Conservation (phyloP, 2,329 filamentous ascomycete genomes). For the Trichoderma simmonsii region DNA sequence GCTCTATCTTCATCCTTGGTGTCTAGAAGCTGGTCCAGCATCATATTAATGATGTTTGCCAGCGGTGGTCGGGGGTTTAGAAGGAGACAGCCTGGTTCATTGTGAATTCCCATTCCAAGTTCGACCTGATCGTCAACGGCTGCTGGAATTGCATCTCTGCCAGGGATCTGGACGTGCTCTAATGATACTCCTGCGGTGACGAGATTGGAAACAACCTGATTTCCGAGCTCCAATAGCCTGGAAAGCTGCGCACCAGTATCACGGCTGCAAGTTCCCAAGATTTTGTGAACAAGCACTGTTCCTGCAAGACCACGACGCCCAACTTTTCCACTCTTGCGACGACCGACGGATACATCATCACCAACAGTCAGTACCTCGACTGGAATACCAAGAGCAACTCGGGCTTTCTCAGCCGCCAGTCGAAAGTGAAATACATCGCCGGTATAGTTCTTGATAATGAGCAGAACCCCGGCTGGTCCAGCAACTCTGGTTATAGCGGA, state of each 20-base stretch:
- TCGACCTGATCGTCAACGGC: not conserved
- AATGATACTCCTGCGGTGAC: not conserved
- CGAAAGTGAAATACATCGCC: not conserved
- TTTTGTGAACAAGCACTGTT: not conserved
- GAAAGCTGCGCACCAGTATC: not conserved
- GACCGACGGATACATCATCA: not conserved
- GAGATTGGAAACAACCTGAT: not conserved
- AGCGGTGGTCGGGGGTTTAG: not conserved
- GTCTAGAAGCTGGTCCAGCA: not conserved
- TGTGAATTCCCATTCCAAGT: not conserved
- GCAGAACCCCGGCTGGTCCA: not conserved
- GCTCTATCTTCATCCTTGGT: not conserved
- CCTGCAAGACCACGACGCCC: not conserved
- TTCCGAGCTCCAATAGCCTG: not conserved
- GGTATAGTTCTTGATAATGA: not conserved
- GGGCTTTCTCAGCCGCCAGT: not conserved
- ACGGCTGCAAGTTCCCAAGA: not conserved
- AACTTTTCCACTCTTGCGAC: conserved; percentile 1
- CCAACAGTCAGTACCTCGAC: not conserved
- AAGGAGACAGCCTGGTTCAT: not conserved
- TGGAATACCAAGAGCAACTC: not conserved
- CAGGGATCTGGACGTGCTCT: not conserved
- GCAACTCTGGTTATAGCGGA: not conserved
- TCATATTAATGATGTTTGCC: not conserved
- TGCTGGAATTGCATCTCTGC: not conserved